Evolutionary conservation across 2,329 filamentous ascomycete genomes (phyloP), one percentile per base, ranked within the genome.

Genomic region (Cladosporium sp.): DNA sequence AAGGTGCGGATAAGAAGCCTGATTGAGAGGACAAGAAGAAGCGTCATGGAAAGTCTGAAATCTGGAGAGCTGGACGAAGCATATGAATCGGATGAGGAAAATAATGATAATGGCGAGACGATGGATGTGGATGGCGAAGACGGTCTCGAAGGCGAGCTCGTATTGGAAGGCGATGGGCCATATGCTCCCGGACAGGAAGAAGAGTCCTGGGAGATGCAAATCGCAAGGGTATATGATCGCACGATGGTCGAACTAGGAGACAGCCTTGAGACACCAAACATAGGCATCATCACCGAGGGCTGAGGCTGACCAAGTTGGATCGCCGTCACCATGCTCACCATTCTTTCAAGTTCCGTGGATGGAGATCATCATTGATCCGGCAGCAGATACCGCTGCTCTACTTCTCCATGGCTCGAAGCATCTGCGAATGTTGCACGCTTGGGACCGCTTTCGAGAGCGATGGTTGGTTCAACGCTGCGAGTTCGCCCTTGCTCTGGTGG

Each of bases 1-100:
- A 96, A 95, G 83, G 92, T 98, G 8, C 86, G 94, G 49, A 90
- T 93, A 69, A 90, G 91, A 74, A 91, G 91, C 73, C 80, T 96
- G 33, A 91, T 93, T 0, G 91, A 96, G 74, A 86, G 89, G 69
- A 91, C 90, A 18, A 84, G 93, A 29, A 80, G 92, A 8, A 78
- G 87, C 5, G 86, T 94, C 65, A 86, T 92, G 1, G 88, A 91
- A 66, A 84, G 88, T 18, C 84, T 92, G 81, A 85, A 84, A 67
- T 82, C 80, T 63, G 84, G 84, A 65, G 77, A 80, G 58, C 79
- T 82, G 18, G 79, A 81, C 35, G 80, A 81, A 2, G 78, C 77
- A 2, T 72, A 73, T n/a, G 75, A 77, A 69, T 70, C 68, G 28
- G 78, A 80, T 16, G 72, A 71, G 14, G 74, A 76, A 56, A 73